Percentiles rank a stretch among this genome's conserved stretches.
phyloP scores from a whole-genome alignment of 1,284 basidiomycete genomes.

The Fomitopsis pinicola region DNA sequence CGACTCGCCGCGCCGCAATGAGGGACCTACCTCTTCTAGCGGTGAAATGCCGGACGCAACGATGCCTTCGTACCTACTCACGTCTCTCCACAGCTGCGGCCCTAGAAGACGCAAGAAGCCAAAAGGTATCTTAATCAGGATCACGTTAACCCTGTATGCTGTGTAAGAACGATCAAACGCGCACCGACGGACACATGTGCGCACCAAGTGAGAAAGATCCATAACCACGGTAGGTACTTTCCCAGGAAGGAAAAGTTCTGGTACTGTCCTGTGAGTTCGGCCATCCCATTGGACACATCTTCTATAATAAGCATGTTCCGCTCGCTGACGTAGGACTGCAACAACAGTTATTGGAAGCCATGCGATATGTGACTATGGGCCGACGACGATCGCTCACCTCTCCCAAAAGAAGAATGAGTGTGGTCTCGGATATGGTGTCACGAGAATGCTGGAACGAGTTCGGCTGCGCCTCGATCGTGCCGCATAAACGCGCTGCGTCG shows the following conservation, averaged over 20 bases:
- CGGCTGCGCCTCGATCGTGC: conserved; percentile 9
- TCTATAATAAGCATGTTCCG: conserved; percentile 24
- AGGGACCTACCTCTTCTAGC: conserved; percentile 13
- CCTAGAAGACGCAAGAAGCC: conserved; percentile 19
- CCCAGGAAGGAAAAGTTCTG: conserved; percentile 23
- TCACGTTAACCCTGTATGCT: conserved; percentile 18
- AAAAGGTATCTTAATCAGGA: conserved; percentile 19
- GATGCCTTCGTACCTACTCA: conserved; percentile 17
- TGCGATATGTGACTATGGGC: neutral
- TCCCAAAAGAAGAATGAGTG: conserved; percentile 28
- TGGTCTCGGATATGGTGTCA: conserved; percentile 25
- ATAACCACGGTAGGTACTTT: conserved; percentile 23
- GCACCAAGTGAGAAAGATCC: conserved; percentile 27
- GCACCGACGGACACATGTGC: conserved; percentile 7
- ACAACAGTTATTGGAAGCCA: neutral
- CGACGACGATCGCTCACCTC: conserved; percentile 18
- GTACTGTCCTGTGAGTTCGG: conserved; percentile 30
- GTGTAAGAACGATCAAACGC: neutral
- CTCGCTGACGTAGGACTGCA: conserved; percentile 24
- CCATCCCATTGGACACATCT: conserved; percentile 29
- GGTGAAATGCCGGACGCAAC: conserved; percentile 12
- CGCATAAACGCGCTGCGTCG: conserved; percentile 9
- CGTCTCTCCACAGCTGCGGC: conserved; percentile 18
- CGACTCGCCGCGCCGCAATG: neutral
- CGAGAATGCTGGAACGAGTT: conserved; percentile 17